phyloP scores from a whole-genome alignment of 1,284 basidiomycete species.

The Microstroma glucosiphilum region DNA sequence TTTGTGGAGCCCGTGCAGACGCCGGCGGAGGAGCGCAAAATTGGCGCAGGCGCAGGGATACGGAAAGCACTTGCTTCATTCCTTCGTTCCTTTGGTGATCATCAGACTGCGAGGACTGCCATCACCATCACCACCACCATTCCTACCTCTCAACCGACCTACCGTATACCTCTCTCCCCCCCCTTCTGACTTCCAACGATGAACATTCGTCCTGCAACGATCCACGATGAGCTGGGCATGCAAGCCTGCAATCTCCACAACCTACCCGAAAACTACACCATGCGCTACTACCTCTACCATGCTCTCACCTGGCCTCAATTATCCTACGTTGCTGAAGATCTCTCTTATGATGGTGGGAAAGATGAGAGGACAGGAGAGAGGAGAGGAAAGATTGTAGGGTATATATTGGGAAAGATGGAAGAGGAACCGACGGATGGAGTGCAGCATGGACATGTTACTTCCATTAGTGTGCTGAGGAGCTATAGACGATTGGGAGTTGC shows the following conservation, averaged over 20 bases:
- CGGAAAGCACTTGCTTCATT: too few relatives aligned
- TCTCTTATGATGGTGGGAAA: not conserved
- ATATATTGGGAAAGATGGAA: slow-evolving; percentile 86
- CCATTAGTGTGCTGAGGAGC: slow-evolving; percentile 45
- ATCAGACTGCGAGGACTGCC: too few relatives aligned
- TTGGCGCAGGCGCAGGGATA: too few relatives aligned
- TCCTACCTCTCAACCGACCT: not conserved
- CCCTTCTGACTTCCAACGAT: slow-evolving; percentile 11
- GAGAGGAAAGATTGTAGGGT: slow-evolving; percentile 76
- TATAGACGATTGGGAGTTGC: slow-evolving; percentile 47
- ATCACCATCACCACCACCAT: not conserved
- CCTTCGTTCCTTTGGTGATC: too few relatives aligned
- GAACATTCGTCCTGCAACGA: slow-evolving; percentile 29
- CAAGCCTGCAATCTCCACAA: slow-evolving; percentile 50
- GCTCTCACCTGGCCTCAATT: slow-evolving; percentile 85
- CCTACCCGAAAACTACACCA: slow-evolving; percentile 49
- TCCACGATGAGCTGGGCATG: slow-evolving; percentile 46
- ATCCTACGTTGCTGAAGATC: slow-evolving; percentile 85
- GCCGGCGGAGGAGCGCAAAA: too few relatives aligned
- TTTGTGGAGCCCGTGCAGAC: too few relatives aligned
- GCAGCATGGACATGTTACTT: slow-evolving; percentile 50
- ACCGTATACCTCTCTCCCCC: not conserved
- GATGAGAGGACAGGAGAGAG: slow-evolving; percentile 53
- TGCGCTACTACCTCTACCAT: slow-evolving; percentile 66
- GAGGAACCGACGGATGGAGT: slow-evolving; percentile 48